Conservation (phyloP, 805 yeast genomes). For the Saturnispora galanensis region DNA sequence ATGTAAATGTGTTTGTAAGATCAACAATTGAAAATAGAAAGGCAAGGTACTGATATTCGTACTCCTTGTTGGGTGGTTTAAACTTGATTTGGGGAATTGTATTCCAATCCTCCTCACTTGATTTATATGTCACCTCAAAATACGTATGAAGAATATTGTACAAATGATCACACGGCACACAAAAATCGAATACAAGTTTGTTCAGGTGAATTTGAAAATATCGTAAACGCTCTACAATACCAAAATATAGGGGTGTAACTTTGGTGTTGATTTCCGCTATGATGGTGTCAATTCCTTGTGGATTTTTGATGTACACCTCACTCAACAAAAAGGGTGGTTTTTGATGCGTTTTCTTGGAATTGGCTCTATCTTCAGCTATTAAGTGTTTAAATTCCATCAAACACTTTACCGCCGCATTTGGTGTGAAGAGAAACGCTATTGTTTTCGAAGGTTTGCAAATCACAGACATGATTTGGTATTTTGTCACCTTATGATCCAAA, state of each 20-base stretch:
- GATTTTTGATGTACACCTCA: constrained; percentile 3
- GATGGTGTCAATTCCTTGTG: not conserved
- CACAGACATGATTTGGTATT: not conserved
- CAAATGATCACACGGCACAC: constrained; percentile 8
- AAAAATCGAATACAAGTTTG: constrained; percentile 6
- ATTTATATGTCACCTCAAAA: not conserved
- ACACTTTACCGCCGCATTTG: constrained; percentile 1
- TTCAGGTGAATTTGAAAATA: constrained; percentile 12
- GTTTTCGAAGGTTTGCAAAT: not conserved
- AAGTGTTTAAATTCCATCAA: not conserved
- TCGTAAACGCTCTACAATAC: constrained; percentile 11
- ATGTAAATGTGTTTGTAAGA: constrained; percentile 1
- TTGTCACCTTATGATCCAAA: not conserved
- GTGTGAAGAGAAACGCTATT: not conserved
- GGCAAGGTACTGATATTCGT: constrained; percentile 5
- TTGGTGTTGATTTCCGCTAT: constrained; percentile 1
- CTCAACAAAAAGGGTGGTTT: not conserved
- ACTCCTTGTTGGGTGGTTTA: constrained; percentile 1
- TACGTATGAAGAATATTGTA: constrained; percentile 4
- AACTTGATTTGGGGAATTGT: not conserved
- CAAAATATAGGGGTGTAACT: constrained; percentile 8
- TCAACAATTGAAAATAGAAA: constrained; percentile 1
- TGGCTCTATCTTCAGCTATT: not conserved
- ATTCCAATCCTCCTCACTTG: too few species aligned
- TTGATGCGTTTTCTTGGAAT: not conserved